Evolutionary conservation across 331 rosid genomes (phyloP), one percentile per base, ranked within the genome.

Genomic region (Stylosanthes scabra): DNA sequence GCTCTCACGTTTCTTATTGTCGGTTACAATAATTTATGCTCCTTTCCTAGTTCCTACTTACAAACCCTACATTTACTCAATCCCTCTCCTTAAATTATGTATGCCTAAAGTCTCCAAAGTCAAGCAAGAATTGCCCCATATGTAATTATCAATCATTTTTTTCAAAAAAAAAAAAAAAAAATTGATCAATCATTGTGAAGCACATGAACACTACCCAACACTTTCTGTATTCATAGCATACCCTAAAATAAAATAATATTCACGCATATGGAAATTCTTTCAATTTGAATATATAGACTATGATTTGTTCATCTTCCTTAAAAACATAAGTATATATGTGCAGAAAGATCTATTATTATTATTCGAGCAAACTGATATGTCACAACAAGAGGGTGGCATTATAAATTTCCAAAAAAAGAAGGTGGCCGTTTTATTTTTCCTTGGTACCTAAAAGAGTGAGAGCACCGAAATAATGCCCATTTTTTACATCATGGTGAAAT

Each of bases 11-110:
- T 68, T 52, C 14, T 0, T 10, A 0, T 54, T 54, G 25, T 39
- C 64, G 51, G 51, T 40, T 11, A 25, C 74, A 37, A 68, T 39
- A 37, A 68, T 39, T 41, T 41, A 13, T 56, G 42, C 41, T 25
- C 9, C 1, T 6, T 34, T 16, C 34, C 52, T 55, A 20, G 25
- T 20, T 20, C 25, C 25, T 20, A 20, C 25, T 20, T 20, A 20
- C 25, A 39, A 46, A 46, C 12, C 37, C 12, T 66, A 28, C n/a
- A 29, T 47, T 28, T 15, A n/a, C 7, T 45, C 63, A 42, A 44
- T 25, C n/a, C 55, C 7, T 25, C 40, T 65, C 31, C 71, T 49
- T 61, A 8, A 40, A 54, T 16, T 25, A 68, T 52, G 20, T 11
- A 54, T 52, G 40, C 39, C 4, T 68, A 37, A 9, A n/a, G 15